Percentiles rank a stretch among this genome's conserved stretches.
Evolutionary conservation across 768 basidiomycete genomes (phyloP).

Genomic region (Russula brevipes): DNA sequence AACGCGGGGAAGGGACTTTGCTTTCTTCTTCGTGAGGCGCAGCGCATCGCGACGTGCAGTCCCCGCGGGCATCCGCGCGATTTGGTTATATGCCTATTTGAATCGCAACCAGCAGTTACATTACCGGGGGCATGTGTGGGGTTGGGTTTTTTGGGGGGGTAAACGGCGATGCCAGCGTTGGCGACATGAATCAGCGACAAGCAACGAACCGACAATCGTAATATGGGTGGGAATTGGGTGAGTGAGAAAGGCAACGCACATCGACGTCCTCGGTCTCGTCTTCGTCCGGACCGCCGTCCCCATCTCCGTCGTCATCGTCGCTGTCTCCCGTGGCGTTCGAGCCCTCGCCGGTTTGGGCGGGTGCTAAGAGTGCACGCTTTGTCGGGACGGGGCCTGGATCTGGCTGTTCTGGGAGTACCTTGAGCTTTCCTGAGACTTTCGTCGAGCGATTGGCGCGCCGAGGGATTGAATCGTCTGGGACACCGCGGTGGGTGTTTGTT

Average conservation of each 20-base stretch:
- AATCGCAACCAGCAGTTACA: background rate
- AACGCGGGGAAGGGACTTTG: constrained; percentile 86
- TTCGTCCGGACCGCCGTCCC: constrained; percentile 65
- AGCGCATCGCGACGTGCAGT: constrained; percentile 89
- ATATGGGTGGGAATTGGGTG: too few species aligned
- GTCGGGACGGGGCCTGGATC: constrained; percentile 38
- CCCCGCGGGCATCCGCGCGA: constrained; percentile 89
- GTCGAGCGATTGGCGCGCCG: constrained; percentile 76
- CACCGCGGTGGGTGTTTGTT: background rate
- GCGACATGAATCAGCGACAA: background rate
- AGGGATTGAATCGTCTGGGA: constrained; percentile 45
- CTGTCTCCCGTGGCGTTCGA: constrained; percentile 32
- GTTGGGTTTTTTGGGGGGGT: too few species aligned
- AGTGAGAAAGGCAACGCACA: constrained; percentile 35
- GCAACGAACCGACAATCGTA: background rate
- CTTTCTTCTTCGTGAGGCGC: constrained; percentile 89
- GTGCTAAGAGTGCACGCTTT: constrained; percentile 24
- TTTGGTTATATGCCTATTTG: constrained; percentile 82
- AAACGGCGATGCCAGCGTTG: background rate
- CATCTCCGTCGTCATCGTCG: constrained; percentile 50
- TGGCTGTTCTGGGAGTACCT: constrained; percentile 82
- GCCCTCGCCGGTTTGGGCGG: constrained; percentile 30
- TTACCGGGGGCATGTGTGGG: background rate
- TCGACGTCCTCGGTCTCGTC: constrained; percentile 56
- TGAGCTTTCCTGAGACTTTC: constrained; percentile 79